These are phyloP conservation scores for Pleurotus giganteus DNA, from an alignment of 768 basidiomycete genomes.

Conservation along the genomic window DNA sequence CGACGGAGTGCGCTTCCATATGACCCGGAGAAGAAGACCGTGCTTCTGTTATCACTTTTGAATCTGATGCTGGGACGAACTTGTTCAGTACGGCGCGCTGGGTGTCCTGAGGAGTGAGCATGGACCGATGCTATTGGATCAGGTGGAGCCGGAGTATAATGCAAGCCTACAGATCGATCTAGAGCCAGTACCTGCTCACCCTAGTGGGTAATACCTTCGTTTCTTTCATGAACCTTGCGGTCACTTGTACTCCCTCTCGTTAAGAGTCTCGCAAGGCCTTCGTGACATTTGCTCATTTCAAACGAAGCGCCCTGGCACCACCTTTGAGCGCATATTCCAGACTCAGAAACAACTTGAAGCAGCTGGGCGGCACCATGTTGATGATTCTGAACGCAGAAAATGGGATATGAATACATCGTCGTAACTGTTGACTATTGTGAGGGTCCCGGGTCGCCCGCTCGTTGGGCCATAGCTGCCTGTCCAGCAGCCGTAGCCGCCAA, in stretches of 20 bases:
- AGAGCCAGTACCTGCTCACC: constrained; percentile 77
- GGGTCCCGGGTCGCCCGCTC: constrained; percentile 35
- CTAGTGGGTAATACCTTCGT: constrained; percentile 52
- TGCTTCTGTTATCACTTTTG: constrained; percentile 90
- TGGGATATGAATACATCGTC: not conserved
- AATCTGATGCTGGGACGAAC: constrained; percentile 95
- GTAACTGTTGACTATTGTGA: constrained; percentile 8
- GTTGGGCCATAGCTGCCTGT: constrained; percentile 81
- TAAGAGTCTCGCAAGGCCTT: constrained; percentile 79
- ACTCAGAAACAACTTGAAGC: constrained; percentile 81
- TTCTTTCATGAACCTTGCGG: too few relatives aligned
- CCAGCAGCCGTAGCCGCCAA: constrained; percentile 90
- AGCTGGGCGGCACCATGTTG: too few relatives aligned
- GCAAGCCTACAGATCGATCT: constrained; percentile 86
- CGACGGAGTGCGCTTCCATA: constrained; percentile 92
- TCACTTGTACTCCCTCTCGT: constrained; percentile 9
- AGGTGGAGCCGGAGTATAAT: constrained; percentile 86
- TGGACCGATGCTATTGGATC: constrained; percentile 60
- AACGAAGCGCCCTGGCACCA: constrained; percentile 91
- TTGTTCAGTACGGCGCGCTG: constrained; percentile 82
- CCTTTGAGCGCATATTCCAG: constrained; percentile 86
- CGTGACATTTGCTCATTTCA: constrained; percentile 81
- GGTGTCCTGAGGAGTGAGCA: constrained; percentile 83
- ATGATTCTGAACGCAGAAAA: too few relatives aligned
- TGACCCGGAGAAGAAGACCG: constrained; percentile 85